Evolutionary conservation across 768 basidiomycete genomes (phyloP).

Genomic region (Tulasnella sp.): DNA sequence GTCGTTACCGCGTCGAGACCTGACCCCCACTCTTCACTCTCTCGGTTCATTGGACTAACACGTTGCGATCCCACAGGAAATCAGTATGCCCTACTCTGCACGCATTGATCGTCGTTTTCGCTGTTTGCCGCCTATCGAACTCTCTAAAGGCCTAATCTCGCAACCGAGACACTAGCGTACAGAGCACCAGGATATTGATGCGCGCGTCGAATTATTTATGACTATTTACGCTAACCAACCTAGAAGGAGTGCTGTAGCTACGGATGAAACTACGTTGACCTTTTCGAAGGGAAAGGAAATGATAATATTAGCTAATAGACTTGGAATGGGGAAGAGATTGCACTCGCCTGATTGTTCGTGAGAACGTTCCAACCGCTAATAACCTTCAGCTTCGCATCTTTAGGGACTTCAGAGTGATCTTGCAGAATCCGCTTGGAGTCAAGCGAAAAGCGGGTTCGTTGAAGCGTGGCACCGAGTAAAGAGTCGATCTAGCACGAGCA

Average conservation of each 20-base stretch:
- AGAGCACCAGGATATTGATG: no score
- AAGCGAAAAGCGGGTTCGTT: conserved; percentile 68
- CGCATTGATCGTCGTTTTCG: no score
- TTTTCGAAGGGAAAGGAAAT: conserved; percentile 29
- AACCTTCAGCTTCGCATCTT: conserved; percentile 44
- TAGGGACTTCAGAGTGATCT: conserved; percentile 42
- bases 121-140: no score
- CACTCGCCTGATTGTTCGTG: conserved; percentile 73
- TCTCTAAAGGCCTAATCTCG: no score
- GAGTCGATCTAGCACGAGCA: conserved; percentile 64
- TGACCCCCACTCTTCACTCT: not conserved
- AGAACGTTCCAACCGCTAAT: conserved; percentile 64
- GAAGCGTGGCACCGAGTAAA: conserved; percentile 80
- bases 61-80: not conserved
- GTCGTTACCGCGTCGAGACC: conserved; percentile 9
- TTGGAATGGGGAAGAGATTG: conserved; percentile 30
- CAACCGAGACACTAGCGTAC: no score
- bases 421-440: conserved; percentile 60
- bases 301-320: not conserved
- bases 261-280: conserved; percentile 48
- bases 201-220: not conserved
- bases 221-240: conserved; percentile 37
- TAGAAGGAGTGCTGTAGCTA: conserved; percentile 39
- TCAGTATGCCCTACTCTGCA: no score
- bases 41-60: not conserved